phyloP scores from a whole-genome alignment of 768 basidiomycete genomes.

The Rhodotorula taiwanensis region DNA sequence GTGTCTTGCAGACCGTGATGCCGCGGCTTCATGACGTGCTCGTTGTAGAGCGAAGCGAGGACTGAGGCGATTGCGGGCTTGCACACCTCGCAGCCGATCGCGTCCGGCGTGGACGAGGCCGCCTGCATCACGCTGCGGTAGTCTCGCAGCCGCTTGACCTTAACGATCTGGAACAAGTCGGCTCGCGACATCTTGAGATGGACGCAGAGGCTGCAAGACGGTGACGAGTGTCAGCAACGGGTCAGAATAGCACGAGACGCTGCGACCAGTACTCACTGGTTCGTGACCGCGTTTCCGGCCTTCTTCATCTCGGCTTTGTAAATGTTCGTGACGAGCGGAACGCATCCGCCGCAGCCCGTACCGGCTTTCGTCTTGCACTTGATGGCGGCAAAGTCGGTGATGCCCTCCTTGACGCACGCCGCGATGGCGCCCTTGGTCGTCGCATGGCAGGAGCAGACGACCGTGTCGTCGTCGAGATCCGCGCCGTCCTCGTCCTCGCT shows the following conservation, averaged over 20 bases:
- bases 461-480: conserved; percentile 64
- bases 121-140: conserved; percentile 54
- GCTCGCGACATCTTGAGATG: conserved; percentile 61
- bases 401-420: conserved; percentile 53
- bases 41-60: conserved; percentile 56
- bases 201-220: conserved; percentile 49
- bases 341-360: conserved; percentile 57
- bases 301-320: conserved; percentile 62
- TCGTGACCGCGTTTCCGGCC: conserved; percentile 56
- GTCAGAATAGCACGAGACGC: conserved; percentile 14
- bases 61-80: conserved; percentile 58
- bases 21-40: conserved; percentile 57
- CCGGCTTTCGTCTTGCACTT: conserved; percentile 65
- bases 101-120: conserved; percentile 50
- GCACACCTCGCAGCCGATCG: conserved; percentile 66
- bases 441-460: conserved; percentile 65
- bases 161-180: conserved; percentile 62
- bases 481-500: conserved; percentile 56
- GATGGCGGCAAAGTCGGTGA: conserved; percentile 52
- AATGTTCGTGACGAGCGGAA: conserved; percentile 54
- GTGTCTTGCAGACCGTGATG: conserved; percentile 55
- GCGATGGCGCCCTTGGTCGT: conserved; percentile 54
- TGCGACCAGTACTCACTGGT: conserved; percentile 42
- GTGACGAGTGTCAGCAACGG: too few species aligned
- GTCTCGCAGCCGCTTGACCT: conserved; percentile 58